Evolutionary conservation across 257 asterid genomes (phyloP), one percentile per base, ranked within the genome.

Genomic region (Solanum sejunctum): DNA sequence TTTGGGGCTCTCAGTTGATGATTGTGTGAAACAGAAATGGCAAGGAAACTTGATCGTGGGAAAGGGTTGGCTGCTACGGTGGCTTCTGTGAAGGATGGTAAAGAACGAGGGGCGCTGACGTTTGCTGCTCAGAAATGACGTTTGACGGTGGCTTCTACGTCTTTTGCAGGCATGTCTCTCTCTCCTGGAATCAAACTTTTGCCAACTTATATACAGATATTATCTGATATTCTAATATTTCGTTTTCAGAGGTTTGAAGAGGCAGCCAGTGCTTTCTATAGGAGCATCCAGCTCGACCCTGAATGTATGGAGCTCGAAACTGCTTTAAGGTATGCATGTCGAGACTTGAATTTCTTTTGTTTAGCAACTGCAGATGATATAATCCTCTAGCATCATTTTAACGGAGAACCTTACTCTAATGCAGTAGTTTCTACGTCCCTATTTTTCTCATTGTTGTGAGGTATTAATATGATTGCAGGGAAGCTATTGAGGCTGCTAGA

Each of bases 91-190:
- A 93, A 92, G 95, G 99, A 96, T 92, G 98, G 97, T 56, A 96
- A 96, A 85, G 92, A 95, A 87, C 90, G 98, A 92, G 98, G 98
- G 87, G 97, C 98, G 45, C 90, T 96, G 84, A 95, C 91, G 80
- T 95, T 96, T 89, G 97, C 99, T 21, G 97, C 99, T 51, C 91
- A 93, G n/a, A n/a, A n/a, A n/a, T n/a, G n/a, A n/a, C n/a, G n/a
- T n/a, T n/a, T n/a, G n/a, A n/a, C n/a, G n/a, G n/a, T n/a, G n/a
- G n/a, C n/a, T n/a, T n/a, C n/a, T n/a, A 80, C 93, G 93, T 49
- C 88, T 93, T 81, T 80, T 93, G 91, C 95, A 92, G 98, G 98
- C 90, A 84, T 41, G 51, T 13, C 39, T 23, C n/a, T 23, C 64
- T 58, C 60, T 70, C 69, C 47, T 71, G 13, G 20, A 21, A 67